Percentiles rank a stretch among this genome's conserved stretches.
Conservation (phyloP, 192 early-diverging fungal genomes). For the Tieghemiomyces parasiticus region DNA sequence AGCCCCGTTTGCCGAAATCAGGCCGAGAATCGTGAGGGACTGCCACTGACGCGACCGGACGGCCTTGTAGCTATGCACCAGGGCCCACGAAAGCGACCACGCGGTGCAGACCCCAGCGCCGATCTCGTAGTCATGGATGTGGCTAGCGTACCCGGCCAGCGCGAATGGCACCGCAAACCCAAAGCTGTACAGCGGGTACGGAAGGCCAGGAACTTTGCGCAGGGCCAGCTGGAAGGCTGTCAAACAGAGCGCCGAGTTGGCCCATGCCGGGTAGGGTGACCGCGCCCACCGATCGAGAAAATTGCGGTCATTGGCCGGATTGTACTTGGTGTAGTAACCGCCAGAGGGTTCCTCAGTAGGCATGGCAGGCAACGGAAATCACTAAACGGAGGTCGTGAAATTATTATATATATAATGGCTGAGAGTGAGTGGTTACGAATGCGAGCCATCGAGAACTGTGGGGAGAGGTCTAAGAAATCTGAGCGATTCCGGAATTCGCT, state of each 20-base stretch:
- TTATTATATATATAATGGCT: too few relatives aligned
- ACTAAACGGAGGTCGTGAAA: too few relatives aligned
- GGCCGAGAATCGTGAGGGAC: background rate
- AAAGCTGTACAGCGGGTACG: background rate
- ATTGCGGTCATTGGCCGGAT: background rate
- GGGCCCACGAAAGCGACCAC: background rate
- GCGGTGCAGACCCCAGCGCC: background rate
- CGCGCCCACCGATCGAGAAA: background rate
- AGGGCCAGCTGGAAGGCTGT: background rate
- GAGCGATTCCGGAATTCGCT: too few relatives aligned
- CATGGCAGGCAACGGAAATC: too few relatives aligned
- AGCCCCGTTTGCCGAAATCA: background rate
- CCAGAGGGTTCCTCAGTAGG: too few relatives aligned
- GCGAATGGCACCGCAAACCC: background rate
- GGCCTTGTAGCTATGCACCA: background rate
- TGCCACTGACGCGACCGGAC: background rate
- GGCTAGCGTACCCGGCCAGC: background rate
- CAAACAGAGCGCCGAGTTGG: background rate
- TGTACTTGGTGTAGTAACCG: slow-evolving; percentile 3
- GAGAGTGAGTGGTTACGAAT: too few relatives aligned
- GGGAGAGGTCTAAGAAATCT: too few relatives aligned
- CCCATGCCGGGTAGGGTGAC: background rate
- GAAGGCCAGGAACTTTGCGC: background rate
- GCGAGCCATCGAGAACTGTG: too few relatives aligned
- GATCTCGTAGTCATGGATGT: background rate